These are phyloP conservation scores for Sextonia rubra DNA, from an alignment of 164 flowering plant species.

Conservation along the genomic window DNA sequence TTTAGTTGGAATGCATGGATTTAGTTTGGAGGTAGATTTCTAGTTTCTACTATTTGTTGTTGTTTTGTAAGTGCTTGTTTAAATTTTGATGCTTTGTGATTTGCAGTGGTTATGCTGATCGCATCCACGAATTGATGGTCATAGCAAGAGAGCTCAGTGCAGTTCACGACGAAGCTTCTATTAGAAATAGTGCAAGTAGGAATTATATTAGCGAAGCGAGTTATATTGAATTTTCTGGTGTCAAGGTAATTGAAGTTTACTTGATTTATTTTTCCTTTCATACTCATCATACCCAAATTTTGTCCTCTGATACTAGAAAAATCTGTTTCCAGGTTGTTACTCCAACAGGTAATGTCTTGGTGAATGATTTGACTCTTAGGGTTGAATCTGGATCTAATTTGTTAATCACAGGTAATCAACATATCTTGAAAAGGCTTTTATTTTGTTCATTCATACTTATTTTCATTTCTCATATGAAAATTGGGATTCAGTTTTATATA, in stretches of 20 bases:
- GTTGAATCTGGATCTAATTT: conserved; percentile 93
- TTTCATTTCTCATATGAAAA: background rate
- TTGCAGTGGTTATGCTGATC: conserved; percentile 98
- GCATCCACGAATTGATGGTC: conserved; percentile 82
- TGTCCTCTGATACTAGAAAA: conserved; percentile 3
- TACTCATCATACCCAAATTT: background rate
- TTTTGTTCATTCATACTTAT: background rate
- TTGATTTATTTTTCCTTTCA: background rate
- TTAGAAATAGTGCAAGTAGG: conserved; percentile 48
- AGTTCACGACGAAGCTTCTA: conserved; percentile 42
- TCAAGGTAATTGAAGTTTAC: conserved; percentile 48
- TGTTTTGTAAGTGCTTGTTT: background rate
- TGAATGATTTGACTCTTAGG: conserved; percentile 70
- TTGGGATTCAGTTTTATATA: background rate
- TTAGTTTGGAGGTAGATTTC: too few relatives aligned
- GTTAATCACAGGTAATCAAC: conserved; percentile 76
- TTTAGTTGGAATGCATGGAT: too few relatives aligned
- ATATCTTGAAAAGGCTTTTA: background rate
- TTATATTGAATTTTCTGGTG: conserved; percentile 78
- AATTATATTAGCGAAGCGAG: conserved; percentile 81
- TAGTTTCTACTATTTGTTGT: background rate
- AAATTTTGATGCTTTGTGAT: conserved; percentile 4
- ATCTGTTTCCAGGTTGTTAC: conserved; percentile 80
- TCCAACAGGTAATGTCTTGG: conserved; percentile 91
- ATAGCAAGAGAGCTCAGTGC: conserved; percentile 69